phyloP scores from a whole-genome alignment of 2,329 filamentous ascomycete genomes.

The Teratosphaeria viscida region DNA sequence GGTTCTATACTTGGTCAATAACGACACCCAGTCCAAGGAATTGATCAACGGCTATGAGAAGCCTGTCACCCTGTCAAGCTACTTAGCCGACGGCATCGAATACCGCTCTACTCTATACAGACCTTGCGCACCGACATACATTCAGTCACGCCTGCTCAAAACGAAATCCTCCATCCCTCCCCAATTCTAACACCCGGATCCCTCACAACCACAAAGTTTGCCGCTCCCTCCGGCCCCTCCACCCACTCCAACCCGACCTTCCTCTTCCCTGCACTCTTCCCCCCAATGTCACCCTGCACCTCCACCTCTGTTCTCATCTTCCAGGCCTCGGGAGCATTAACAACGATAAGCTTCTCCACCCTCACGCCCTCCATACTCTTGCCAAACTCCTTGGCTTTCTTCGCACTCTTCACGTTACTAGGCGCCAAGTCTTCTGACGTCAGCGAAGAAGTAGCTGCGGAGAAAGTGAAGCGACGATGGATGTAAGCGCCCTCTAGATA shows the following conservation, averaged over 20 bases:
- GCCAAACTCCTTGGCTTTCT: constrained; percentile 62
- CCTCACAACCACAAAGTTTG: constrained; percentile 53
- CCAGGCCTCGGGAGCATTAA: constrained; percentile 70
- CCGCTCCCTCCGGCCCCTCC: constrained; percentile 42
- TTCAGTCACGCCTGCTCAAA: constrained; percentile 18
- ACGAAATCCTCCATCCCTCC: constrained; percentile 53
- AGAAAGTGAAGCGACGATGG: constrained; percentile 67
- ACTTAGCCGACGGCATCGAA: neutral
- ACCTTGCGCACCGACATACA: neutral
- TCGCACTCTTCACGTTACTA: constrained; percentile 38
- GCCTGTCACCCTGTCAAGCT: neutral
- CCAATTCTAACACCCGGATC: constrained; percentile 53
- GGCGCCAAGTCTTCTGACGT: constrained; percentile 54
- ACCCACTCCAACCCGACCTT: constrained; percentile 52
- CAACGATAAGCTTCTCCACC: constrained; percentile 74
- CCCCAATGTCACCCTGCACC: constrained; percentile 47
- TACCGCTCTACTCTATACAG: neutral
- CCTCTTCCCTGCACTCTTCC: constrained; percentile 29
- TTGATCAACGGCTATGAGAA: too few species aligned
- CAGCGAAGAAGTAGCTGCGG: constrained; percentile 45
- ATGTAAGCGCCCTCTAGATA: constrained; percentile 80
- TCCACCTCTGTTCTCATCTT: constrained; percentile 50
- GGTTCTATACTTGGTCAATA: too few species aligned
- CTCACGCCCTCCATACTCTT: constrained; percentile 67
- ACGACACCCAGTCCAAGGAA: too few species aligned